A percentile compares a stretch with the other conserved stretches of the same genome.
Evolutionary conservation across 306 rosid species (phyloP).

Genomic region (Purshia tridentata): DNA sequence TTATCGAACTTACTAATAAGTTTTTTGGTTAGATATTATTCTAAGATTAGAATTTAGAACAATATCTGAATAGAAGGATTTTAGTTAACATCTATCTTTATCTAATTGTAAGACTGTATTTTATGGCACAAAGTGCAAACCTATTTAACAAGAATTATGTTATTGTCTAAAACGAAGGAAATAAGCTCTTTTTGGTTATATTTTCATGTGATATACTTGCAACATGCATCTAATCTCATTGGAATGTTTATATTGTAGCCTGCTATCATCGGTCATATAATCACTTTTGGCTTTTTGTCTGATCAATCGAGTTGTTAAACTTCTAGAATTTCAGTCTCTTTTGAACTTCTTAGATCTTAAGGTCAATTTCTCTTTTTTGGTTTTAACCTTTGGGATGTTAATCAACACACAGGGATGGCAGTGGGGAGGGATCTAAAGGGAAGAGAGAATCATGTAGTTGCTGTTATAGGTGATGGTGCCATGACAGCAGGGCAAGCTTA

Average conservation of each 20-base stretch:
- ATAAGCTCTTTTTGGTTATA: neutral
- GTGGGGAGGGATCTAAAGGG: slow-evolving; percentile 94
- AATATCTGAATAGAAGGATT: neutral
- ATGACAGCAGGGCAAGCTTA: slow-evolving; percentile 99
- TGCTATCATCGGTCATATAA: slow-evolving; percentile 1
- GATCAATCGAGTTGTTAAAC: neutral
- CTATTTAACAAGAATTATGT: neutral
- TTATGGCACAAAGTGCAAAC: neutral
- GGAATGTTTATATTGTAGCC: neutral
- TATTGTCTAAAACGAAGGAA: neutral
- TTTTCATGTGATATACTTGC: neutral
- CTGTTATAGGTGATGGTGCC: slow-evolving; percentile 96
- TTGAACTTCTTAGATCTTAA: neutral
- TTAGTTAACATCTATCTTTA: neutral
- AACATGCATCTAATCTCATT: neutral
- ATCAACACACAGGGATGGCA: slow-evolving; percentile 78
- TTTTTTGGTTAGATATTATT: neutral
- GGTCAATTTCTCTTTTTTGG: slow-evolving; percentile 12
- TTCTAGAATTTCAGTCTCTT: neutral
- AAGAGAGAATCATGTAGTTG: slow-evolving; percentile 66
- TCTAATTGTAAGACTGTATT: neutral
- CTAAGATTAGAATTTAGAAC: neutral
- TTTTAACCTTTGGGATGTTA: slow-evolving; percentile 25
- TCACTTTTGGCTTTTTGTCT: neutral
- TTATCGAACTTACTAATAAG: neutral